Base-by-base conservation (phyloP, 2,329 filamentous ascomycete species). In the Zymoseptoria brevis region DNA sequence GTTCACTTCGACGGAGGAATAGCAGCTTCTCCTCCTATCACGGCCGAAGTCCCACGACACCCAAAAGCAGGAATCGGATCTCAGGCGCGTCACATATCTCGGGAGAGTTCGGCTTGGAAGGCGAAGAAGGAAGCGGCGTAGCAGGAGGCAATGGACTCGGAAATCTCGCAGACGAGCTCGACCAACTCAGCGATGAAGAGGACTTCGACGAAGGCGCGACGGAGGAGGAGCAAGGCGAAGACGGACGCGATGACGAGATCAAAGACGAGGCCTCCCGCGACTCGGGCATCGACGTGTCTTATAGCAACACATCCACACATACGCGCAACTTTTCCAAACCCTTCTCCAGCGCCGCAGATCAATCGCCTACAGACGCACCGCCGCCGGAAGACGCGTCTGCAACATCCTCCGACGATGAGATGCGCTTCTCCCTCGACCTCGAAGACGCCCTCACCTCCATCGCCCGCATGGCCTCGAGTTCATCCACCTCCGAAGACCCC, bases 111-210 rank as follows among this genome's bases (percentile, higher is more conserved):
- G 69, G 69, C 57, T 73, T 70, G 51, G 72, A 72, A 1, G 72
- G 68, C 49, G 74, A 75, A 13, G 65, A 67, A 35, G 72, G 71
- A 8, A 71, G 67, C 16, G 72, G 70, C 55, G 76, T 75, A 53
- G 83, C 83, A 62, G 86, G 87, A 8, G 77, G 90, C 62, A 89
- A 89, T 30, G 92, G 90, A 66, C 74, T 94, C 54, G 89, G 89
- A 1, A 89, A 93, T 73, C 89, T 94, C 73, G 77, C 94, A 53
- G 89, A 93, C 73, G 89, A 94, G 74, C 77, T 94, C 53, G 89
- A 87, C 1, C 60, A 67, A 26, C 54, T 67, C 30, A 68, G 68
- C 53, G 68, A 71, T 52, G 70, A 72, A 7, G 68, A 68, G 30
- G 68, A 67, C 1, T 63, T 68, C 50, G 67, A 67, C 21, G 68